These are phyloP conservation scores for Fusarium camptoceras DNA, from an alignment of 2,329 filamentous ascomycete species.

Conservation along the genomic window DNA sequence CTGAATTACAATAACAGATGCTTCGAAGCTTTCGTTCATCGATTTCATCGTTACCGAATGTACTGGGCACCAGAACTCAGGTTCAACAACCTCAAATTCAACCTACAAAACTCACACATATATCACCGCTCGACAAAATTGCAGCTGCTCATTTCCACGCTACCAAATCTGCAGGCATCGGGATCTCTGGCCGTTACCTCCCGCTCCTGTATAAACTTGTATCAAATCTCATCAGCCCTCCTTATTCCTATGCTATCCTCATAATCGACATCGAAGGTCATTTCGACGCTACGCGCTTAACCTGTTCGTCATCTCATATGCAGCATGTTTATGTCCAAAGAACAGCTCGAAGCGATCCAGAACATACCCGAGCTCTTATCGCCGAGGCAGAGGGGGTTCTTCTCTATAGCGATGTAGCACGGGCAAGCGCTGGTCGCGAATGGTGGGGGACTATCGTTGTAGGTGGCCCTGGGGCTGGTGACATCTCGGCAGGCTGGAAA, in stretches of 20 bases:
- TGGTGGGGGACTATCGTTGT: constrained; percentile 71
- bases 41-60: constrained; percentile 41
- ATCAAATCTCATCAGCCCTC: constrained; percentile 61
- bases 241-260: constrained; percentile 61
- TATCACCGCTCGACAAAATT: constrained; percentile 61
- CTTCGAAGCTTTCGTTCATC: constrained; percentile 43
- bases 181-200: constrained; percentile 64
- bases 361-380: constrained; percentile 52
- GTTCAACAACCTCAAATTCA: constrained; percentile 32
- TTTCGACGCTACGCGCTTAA: constrained; percentile 65
- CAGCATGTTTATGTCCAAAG: constrained; percentile 64
- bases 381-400: constrained; percentile 60
- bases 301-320: constrained; percentile 54
- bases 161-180: constrained; percentile 60
- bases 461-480: constrained; percentile 54
- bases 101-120: constrained; percentile 51
- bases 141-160: constrained; percentile 60
- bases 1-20: constrained; percentile 33
- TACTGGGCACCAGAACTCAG: constrained; percentile 13
- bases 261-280: constrained; percentile 66
- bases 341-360: constrained; percentile 49
- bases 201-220: constrained; percentile 68
- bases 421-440: constrained; percentile 58
- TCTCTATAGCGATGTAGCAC: constrained; percentile 59
- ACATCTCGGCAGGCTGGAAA: constrained; percentile 52